phyloP scores from a whole-genome alignment of 805 yeast genomes.

The Torulaspora maleeae region DNA sequence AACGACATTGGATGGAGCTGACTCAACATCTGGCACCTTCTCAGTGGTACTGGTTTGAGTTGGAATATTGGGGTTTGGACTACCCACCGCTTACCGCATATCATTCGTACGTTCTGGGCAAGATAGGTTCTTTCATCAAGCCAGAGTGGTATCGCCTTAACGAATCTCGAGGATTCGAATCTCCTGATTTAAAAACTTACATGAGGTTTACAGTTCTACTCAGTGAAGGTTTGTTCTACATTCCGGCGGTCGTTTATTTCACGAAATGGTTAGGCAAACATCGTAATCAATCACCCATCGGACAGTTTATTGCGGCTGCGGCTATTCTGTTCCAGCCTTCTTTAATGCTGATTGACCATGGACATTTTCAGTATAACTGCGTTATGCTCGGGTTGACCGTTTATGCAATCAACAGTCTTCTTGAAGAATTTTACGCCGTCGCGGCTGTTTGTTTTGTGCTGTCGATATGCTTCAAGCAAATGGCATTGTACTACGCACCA shows the following conservation, averaged over 20 bases:
- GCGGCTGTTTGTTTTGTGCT: slow-evolving; percentile 76
- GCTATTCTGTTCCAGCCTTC: slow-evolving; percentile 83
- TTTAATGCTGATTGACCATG: slow-evolving; percentile 83
- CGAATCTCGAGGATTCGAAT: slow-evolving; percentile 71
- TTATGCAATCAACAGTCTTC: slow-evolving; percentile 58
- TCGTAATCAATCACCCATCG: slow-evolving; percentile 56
- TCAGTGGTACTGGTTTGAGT: slow-evolving; percentile 85
- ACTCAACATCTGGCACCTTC: slow-evolving; percentile 69
- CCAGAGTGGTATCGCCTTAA: slow-evolving; percentile 72
- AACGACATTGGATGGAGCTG: slow-evolving; percentile 95
- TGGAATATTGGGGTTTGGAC: slow-evolving; percentile 93
- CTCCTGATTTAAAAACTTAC: slow-evolving; percentile 56
- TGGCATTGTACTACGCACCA: slow-evolving; percentile 92
- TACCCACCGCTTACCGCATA: slow-evolving; percentile 96
- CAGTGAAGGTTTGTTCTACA: slow-evolving; percentile 68
- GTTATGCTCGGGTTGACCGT: slow-evolving; percentile 89
- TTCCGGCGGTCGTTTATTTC: slow-evolving; percentile 74
- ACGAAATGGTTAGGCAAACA: slow-evolving; percentile 67
- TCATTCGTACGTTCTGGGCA: slow-evolving; percentile 79
- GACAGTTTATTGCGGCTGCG: slow-evolving; percentile 70
- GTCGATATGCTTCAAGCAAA: slow-evolving; percentile 84
- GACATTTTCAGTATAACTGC: slow-evolving; percentile 92
- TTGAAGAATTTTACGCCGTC: slow-evolving; percentile 56
- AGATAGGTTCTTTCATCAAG: slow-evolving; percentile 59
- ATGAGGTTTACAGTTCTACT: slow-evolving; percentile 78